phyloP scores from a whole-genome alignment of 225 moss, liverwort and hornwort genomes.

The Thuidium tamariscinum region DNA sequence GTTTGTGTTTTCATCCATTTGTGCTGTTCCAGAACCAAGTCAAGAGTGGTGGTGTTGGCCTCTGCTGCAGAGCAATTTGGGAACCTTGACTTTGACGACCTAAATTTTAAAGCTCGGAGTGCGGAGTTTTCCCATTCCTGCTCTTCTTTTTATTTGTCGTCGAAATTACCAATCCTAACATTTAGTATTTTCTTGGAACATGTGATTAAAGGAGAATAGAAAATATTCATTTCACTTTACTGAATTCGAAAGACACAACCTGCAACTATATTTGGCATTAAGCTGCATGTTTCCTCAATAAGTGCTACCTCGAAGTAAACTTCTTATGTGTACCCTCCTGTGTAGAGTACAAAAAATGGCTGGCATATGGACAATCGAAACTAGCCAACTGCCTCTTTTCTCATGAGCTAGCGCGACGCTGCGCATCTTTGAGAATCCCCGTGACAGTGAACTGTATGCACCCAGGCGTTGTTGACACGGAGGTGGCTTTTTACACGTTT shows the following conservation, averaged over 20 bases:
- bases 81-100: slow-evolving; percentile 54
- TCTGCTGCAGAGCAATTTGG: slow-evolving; percentile 66
- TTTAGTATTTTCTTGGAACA: not conserved
- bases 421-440: slow-evolving; percentile 34
- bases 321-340: not conserved
- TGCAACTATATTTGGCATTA: not conserved
- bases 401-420: slow-evolving; percentile 60
- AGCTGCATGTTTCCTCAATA: not conserved
- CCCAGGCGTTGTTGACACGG: slow-evolving; percentile 75
- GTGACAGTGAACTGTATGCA: slow-evolving; percentile 74
- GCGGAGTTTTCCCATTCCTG: not conserved
- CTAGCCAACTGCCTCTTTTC: slow-evolving; percentile 75
- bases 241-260: not conserved
- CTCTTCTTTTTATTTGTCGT: not conserved
- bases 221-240: not conserved
- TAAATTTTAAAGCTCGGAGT: slow-evolving; percentile 68
- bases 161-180: not conserved
- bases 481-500: slow-evolving; percentile 14
- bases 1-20: not conserved
- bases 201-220: not conserved
- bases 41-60: slow-evolving; percentile 65
- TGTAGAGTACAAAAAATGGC: slow-evolving; percentile 59
- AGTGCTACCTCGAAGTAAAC: not conserved
- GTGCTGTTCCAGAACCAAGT: slow-evolving; percentile 33
- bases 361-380: slow-evolving; percentile 84